These are phyloP conservation scores for Aquanectria penicillioides DNA, from an alignment of 2,329 filamentous ascomycete genomes.

Conservation along the genomic window DNA sequence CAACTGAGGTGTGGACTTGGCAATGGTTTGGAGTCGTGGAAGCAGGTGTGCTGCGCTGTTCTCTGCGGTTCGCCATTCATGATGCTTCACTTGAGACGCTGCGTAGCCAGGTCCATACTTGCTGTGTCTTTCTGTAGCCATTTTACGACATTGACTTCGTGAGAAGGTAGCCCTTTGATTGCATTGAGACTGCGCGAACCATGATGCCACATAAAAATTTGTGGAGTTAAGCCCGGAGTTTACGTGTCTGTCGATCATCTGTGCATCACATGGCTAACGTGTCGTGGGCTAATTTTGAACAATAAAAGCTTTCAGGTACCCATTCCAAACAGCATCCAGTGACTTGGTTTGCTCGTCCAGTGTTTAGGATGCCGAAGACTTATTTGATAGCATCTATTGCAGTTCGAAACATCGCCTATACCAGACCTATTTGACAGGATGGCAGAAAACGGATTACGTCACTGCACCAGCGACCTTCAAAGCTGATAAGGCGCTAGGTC, in stretches of 20 bases:
- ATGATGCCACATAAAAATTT: too few relatives aligned
- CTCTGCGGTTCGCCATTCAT: constrained; percentile 54
- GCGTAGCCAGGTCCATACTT: constrained; percentile 41
- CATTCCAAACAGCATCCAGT: too few relatives aligned
- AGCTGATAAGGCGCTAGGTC: too few relatives aligned
- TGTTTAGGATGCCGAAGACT: too few relatives aligned
- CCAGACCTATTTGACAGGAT: too few relatives aligned
- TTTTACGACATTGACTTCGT: constrained; percentile 3
- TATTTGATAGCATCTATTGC: too few relatives aligned
- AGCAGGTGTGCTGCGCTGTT: constrained; percentile 56
- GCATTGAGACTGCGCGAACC: too few relatives aligned
- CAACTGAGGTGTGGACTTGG: constrained; percentile 42
- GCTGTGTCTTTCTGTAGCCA: constrained; percentile 37
- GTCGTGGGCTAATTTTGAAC: background rate
- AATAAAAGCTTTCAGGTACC: background rate
- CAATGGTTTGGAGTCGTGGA: constrained; percentile 46
- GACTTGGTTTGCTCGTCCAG: too few relatives aligned
- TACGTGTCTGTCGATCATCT: background rate
- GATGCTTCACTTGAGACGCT: constrained; percentile 41
- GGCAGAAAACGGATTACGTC: too few relatives aligned
- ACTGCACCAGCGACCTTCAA: too few relatives aligned
- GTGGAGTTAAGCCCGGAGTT: constrained; percentile 15
- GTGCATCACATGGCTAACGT: background rate
- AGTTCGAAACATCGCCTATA: too few relatives aligned
- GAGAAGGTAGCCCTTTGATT: too few relatives aligned